These are phyloP conservation scores for Suhomyces sp. DNA, from an alignment of 805 yeast genomes.

Conservation along the genomic window DNA sequence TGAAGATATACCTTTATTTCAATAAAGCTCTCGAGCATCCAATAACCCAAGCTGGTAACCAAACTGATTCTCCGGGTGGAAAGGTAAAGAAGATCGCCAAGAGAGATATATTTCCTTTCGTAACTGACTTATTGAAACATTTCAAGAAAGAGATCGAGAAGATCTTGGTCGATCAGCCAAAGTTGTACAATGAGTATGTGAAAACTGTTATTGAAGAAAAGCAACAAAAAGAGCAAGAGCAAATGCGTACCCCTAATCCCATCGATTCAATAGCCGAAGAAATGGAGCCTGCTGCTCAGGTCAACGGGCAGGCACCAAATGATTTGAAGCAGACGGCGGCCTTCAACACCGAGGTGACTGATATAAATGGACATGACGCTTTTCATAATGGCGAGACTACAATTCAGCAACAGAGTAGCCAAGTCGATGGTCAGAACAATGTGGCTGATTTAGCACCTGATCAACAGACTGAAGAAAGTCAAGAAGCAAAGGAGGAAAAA, in stretches of 20 bases:
- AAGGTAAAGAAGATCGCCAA: constrained; percentile 39
- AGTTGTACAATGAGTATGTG: constrained; percentile 26
- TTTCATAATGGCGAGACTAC: background rate
- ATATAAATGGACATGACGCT: no score
- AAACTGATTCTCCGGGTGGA: constrained; percentile 25
- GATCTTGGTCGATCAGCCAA: constrained; percentile 28
- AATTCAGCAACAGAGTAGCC: background rate
- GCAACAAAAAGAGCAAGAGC: background rate
- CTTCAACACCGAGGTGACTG: background rate
- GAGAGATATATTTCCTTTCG: constrained; percentile 40
- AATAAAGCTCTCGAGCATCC: constrained; percentile 8
- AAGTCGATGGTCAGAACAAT: background rate
- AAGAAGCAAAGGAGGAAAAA: background rate
- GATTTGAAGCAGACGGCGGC: background rate
- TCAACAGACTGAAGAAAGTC: background rate
- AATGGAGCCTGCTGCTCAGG: background rate
- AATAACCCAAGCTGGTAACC: background rate
- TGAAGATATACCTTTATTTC: constrained; percentile 42
- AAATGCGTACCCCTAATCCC: background rate
- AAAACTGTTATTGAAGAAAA: background rate
- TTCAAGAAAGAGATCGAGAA: constrained; percentile 31
- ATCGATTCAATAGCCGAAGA: background rate
- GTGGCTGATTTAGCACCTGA: background rate
- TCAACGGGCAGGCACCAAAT: background rate
- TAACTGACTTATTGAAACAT: constrained; percentile 31